Conservation (phyloP, 169 alveolate genomes). For the Toxoplasma gondii region DNA sequence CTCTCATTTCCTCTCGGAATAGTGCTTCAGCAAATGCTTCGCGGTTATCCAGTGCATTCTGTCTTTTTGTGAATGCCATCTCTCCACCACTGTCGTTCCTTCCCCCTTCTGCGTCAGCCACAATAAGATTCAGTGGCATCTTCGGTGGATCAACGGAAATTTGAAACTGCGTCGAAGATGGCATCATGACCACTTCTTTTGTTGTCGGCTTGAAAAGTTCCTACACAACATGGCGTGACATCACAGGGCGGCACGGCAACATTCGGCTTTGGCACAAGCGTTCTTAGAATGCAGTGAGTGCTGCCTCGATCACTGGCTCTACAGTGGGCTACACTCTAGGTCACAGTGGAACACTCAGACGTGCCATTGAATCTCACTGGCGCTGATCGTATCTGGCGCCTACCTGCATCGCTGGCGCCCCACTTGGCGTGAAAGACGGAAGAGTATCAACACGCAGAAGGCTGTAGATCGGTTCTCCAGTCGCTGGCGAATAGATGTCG, state of each 20-base stretch:
- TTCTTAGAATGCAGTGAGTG: too few species aligned
- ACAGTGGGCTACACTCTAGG: too few species aligned
- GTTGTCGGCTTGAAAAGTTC: constrained; percentile 21
- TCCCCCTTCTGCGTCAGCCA: background rate
- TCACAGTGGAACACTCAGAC: too few species aligned
- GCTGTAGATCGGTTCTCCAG: constrained; percentile 69
- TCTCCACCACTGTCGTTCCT: background rate
- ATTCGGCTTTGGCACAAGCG: too few species aligned
- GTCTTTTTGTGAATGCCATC: background rate
- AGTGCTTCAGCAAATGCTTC: background rate
- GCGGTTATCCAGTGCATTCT: background rate
- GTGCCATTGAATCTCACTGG: too few species aligned
- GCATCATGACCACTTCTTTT: constrained; percentile 41
- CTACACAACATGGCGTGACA: background rate
- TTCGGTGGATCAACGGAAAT: constrained; percentile 30
- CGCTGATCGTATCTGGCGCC: background rate
- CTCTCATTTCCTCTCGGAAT: background rate
- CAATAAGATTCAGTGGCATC: background rate
- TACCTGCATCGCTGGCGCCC: constrained; percentile 33
- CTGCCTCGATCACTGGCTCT: too few species aligned
- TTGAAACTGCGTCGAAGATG: background rate
- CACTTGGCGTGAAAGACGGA: constrained; percentile 41
- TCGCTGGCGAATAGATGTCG: constrained; percentile 74
- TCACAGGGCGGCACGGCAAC: background rate
- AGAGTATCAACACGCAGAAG: constrained; percentile 45